Conservation (phyloP, 768 basidiomycete species). For the Boletus pseudopeckii region DNA sequence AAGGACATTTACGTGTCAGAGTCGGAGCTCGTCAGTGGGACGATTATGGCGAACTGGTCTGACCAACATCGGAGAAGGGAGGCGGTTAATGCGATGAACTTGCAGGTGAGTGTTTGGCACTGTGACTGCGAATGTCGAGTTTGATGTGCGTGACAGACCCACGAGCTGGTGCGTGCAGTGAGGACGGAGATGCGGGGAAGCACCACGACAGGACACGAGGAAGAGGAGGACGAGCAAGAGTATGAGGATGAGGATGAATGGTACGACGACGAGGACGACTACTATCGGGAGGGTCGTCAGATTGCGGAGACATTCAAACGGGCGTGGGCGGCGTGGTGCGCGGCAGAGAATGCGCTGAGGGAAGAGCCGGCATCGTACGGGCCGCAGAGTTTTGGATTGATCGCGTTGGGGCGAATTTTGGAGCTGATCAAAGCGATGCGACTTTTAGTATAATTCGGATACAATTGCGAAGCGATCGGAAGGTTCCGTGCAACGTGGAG, state of each 20-base stretch:
- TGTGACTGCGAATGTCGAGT: neutral
- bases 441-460: neutral
- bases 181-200: constrained; percentile 30
- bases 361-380: constrained; percentile 34
- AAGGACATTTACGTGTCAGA: constrained; percentile 36
- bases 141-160: constrained; percentile 32
- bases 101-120: constrained; percentile 34
- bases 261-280: constrained; percentile 29
- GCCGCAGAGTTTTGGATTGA: constrained; percentile 43
- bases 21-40: constrained; percentile 43
- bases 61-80: constrained; percentile 42
- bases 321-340: constrained; percentile 44
- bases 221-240: constrained; percentile 28
- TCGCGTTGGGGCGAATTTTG: constrained; percentile 42
- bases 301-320: constrained; percentile 34
- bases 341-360: constrained; percentile 31
- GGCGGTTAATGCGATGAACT: constrained; percentile 40
- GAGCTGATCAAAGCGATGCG: constrained; percentile 35
- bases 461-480: neutral
- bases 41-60: constrained; percentile 42
- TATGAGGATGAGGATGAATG: constrained; percentile 24
- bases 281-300: constrained; percentile 27
- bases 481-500: constrained; percentile 21
- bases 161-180: constrained; percentile 37
- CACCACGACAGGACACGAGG: constrained; percentile 8